phyloP scores from a whole-genome alignment of 805 yeast genomes.

The Yamadazyma nakazawae region DNA sequence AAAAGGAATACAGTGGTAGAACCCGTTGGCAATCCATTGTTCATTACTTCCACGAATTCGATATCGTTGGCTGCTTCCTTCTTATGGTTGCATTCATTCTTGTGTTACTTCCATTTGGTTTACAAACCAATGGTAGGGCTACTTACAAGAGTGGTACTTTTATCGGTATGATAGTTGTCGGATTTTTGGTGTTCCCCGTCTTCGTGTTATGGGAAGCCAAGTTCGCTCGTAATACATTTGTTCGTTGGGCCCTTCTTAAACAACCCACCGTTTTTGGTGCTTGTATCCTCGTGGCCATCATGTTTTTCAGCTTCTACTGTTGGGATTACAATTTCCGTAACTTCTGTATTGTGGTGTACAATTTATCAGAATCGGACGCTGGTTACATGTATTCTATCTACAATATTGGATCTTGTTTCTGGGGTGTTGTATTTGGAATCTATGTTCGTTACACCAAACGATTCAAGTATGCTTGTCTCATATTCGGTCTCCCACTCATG shows the following conservation, averaged over 20 bases:
- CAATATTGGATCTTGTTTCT: slow-evolving; percentile 9
- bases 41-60: slow-evolving; percentile 34
- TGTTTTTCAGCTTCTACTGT: slow-evolving; percentile 7
- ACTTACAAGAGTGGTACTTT: slow-evolving; percentile 37
- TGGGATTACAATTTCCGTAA: neutral
- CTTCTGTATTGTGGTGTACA: slow-evolving; percentile 1
- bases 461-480: slow-evolving; percentile 6
- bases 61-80: slow-evolving; percentile 35
- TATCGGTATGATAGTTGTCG: slow-evolving; percentile 44
- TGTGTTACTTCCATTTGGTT: slow-evolving; percentile 37
- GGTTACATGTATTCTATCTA: slow-evolving; percentile 8
- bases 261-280: slow-evolving; percentile 19
- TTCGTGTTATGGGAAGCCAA: slow-evolving; percentile 13
- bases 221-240: slow-evolving; percentile 20
- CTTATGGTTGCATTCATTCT: slow-evolving; percentile 39
- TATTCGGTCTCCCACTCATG: slow-evolving; percentile 7
- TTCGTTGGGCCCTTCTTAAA: slow-evolving; percentile 21
- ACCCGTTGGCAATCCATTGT: slow-evolving; percentile 16
- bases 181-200: slow-evolving; percentile 21
- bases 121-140: slow-evolving; percentile 27
- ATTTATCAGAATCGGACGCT: neutral
- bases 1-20: slow-evolving; percentile 4
- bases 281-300: neutral
- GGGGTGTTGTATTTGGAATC: slow-evolving; percentile 8
- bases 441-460: slow-evolving; percentile 4